Percentiles rank a stretch among this genome's conserved stretches.
These are phyloP conservation scores for Mucor plumbeus DNA, from an alignment of 371 early-diverging fungal species.

Conservation along the genomic window DNA sequence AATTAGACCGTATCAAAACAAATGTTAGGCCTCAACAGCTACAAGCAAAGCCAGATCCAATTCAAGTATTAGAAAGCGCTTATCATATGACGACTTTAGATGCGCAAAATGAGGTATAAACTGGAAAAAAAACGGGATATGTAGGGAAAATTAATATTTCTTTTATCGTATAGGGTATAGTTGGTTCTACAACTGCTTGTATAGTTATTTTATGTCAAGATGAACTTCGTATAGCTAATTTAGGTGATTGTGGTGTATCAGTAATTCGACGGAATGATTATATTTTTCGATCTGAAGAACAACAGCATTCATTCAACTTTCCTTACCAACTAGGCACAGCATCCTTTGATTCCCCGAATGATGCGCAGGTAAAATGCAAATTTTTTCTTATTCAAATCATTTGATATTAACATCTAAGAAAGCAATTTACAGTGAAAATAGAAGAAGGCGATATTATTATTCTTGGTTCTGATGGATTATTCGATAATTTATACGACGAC, in stretches of 20 bases:
- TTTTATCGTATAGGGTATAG: slow-evolving; percentile 51
- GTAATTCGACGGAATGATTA: slow-evolving; percentile 82
- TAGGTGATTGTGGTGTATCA: slow-evolving; percentile 91
- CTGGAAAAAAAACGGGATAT: background rate
- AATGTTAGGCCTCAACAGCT: slow-evolving; percentile 36
- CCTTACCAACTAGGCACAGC: slow-evolving; percentile 78
- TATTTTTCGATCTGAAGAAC: slow-evolving; percentile 89
- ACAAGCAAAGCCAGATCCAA: slow-evolving; percentile 51
- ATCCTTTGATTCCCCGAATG: slow-evolving; percentile 63
- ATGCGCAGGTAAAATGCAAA: slow-evolving; percentile 62
- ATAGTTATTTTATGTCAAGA: slow-evolving; percentile 85
- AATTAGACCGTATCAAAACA: slow-evolving; percentile 66
- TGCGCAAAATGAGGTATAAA: slow-evolving; percentile 68
- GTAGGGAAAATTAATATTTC: background rate
- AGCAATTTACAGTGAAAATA: slow-evolving; percentile 73
- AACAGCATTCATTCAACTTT: slow-evolving; percentile 82
- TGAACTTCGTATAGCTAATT: slow-evolving; percentile 87
- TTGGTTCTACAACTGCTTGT: slow-evolving; percentile 92
- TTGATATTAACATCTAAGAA: background rate
- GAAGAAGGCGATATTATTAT: slow-evolving; percentile 76
- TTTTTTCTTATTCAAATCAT: background rate
- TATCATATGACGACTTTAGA: slow-evolving; percentile 71
- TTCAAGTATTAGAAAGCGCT: slow-evolving; percentile 71
- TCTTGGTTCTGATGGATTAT: slow-evolving; percentile 78
- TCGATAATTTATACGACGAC: slow-evolving; percentile 82